Conservation (phyloP, 495 filamentous ascomycete genomes). For the Hyaloscypha hepaticicola region DNA sequence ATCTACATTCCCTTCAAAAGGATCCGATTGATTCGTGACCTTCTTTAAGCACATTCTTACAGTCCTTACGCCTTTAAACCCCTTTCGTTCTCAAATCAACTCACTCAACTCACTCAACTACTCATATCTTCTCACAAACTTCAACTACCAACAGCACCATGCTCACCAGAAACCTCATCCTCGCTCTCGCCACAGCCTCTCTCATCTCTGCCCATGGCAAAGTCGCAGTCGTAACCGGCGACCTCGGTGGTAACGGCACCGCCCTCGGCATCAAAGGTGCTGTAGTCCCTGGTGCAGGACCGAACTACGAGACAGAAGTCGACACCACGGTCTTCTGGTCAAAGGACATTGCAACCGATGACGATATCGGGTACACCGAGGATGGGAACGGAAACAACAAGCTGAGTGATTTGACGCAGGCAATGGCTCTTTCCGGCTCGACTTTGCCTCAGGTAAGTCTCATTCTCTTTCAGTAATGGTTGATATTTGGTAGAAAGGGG, state of each 20-base stretch:
- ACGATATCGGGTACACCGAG: slow-evolving; percentile 8
- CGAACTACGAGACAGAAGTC: slow-evolving; percentile 7
- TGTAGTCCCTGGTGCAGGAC: slow-evolving; percentile 13
- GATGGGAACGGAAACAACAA: slow-evolving; percentile 1
- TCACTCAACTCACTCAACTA: neutral
- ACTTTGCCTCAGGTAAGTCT: slow-evolving; percentile 27
- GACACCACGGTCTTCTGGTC: slow-evolving; percentile 3
- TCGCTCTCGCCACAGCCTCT: neutral
- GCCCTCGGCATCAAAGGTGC: slow-evolving; percentile 12
- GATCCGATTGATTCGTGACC: neutral
- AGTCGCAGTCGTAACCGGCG: slow-evolving; percentile 7
- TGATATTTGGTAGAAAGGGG: no score
- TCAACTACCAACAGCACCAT: neutral
- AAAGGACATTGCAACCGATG: slow-evolving; percentile 2
- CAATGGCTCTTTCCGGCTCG: slow-evolving; percentile 27
- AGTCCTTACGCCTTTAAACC: neutral
- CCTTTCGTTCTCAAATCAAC: neutral
- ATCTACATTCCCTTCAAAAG: neutral
- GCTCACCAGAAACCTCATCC: neutral
- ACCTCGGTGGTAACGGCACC: slow-evolving; percentile 16
- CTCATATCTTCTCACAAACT: neutral
- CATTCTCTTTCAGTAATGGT: no score
- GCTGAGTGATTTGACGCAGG: slow-evolving; percentile 4
- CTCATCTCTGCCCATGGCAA: slow-evolving; percentile 17
- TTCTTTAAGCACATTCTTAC: neutral